These are phyloP conservation scores for Silene conica DNA, from an alignment of 148 eudicot genomes.

Conservation along the genomic window DNA sequence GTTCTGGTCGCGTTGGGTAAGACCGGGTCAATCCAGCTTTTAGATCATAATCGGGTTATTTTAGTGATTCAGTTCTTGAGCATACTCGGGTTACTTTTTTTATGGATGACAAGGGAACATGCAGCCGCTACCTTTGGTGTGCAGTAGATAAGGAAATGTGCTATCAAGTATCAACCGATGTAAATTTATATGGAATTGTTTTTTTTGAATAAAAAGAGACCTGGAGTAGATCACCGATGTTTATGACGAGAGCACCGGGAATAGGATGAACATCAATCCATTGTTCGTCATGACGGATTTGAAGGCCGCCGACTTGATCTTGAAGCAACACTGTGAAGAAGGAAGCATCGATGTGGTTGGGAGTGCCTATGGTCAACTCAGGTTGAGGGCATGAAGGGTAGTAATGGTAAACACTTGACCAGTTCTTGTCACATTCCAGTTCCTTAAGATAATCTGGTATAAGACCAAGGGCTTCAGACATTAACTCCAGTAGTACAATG, in stretches of 20 bases:
- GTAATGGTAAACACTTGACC: constrained; percentile 29
- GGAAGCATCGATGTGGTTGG: constrained; percentile 33
- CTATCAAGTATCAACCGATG: no score
- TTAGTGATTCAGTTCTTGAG: no score
- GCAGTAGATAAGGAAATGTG: no score
- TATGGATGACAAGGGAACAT: no score
- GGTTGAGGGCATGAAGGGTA: constrained; percentile 15
- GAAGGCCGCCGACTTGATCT: constrained; percentile 37
- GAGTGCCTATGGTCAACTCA: constrained; percentile 13
- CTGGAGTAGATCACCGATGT: constrained; percentile 60
- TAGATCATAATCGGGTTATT: no score
- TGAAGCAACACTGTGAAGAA: constrained; percentile 38
- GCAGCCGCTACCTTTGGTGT: no score
- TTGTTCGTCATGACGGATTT: constrained; percentile 28
- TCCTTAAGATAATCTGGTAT: constrained; percentile 22
- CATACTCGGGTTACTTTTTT: no score
- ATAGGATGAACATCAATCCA: constrained; percentile 38
- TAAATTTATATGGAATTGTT: no score
- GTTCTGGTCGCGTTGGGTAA: no score
- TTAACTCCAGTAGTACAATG: constrained; percentile 11
- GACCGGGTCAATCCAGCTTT: no score
- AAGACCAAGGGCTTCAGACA: constrained; percentile 37
- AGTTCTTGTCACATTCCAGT: constrained; percentile 28
- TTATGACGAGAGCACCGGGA: constrained; percentile 24
- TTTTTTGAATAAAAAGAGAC: no score